These are phyloP conservation scores for Vigna unguiculata DNA, from an alignment of 306 rosid species.

Conservation along the genomic window DNA sequence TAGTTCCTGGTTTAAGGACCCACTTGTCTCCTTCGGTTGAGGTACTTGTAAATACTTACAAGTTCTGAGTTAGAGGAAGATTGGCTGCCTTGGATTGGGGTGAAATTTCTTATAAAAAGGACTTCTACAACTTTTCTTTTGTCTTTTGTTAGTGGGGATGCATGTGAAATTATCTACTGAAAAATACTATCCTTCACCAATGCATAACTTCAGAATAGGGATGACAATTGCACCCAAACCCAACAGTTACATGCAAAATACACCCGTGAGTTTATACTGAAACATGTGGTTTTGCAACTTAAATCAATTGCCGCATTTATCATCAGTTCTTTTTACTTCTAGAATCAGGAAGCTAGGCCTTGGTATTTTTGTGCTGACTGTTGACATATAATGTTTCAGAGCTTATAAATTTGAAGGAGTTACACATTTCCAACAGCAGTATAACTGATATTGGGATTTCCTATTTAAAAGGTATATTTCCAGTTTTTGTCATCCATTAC, in stretches of 20 bases:
- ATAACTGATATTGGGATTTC: constrained; percentile 65
- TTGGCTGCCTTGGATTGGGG: neutral
- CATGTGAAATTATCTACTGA: neutral
- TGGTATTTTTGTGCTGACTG: constrained; percentile 24
- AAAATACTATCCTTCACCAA: neutral
- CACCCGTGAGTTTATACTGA: neutral
- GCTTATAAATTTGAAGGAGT: constrained; percentile 64
- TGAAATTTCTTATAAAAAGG: neutral
- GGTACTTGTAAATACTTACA: neutral
- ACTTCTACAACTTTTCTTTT: neutral
- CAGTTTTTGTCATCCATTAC: constrained; percentile 9
- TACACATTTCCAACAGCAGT: constrained; percentile 63
- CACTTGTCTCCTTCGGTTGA: neutral
- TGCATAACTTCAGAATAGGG: neutral
- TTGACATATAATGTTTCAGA: constrained; percentile 52
- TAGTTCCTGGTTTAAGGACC: neutral
- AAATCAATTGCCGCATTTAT: constrained; percentile 22
- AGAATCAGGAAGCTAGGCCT: constrained; percentile 17
- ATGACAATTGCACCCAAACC: neutral
- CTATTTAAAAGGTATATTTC: constrained; percentile 66
- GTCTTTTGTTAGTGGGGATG: neutral
- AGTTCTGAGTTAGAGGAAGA: neutral
- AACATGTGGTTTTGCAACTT: constrained; percentile 20
- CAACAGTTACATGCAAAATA: neutral
- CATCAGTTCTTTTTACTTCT: constrained; percentile 24